Percentiles rank a stretch among this genome's conserved stretches.
Conservation (phyloP, 441 rosid genomes). For the Syzygium syzygioides region DNA sequence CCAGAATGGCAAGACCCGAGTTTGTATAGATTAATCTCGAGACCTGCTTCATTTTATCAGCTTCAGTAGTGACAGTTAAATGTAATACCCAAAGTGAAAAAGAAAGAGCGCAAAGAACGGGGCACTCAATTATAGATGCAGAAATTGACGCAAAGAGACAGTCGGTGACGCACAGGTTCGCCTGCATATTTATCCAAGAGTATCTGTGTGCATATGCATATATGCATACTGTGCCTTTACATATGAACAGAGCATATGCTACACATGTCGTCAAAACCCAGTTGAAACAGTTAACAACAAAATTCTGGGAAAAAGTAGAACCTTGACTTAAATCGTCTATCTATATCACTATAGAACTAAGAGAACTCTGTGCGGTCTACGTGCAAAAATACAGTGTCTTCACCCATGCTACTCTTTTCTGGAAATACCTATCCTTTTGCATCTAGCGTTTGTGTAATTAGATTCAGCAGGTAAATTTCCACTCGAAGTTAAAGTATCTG, state of each 20-base stretch:
- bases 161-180: too few relatives aligned
- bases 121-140: not conserved
- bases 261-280: not conserved
- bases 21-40: conserved; percentile 68
- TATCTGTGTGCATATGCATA: not conserved
- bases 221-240: too few relatives aligned
- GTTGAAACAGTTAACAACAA: not conserved
- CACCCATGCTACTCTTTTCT: not conserved
- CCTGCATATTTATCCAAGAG: not conserved
- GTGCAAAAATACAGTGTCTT: not conserved
- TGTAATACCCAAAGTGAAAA: rapidly evolving
- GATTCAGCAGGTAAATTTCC: not conserved
- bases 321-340: not conserved
- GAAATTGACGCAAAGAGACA: not conserved
- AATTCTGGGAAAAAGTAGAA: not conserved
- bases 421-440: not conserved
- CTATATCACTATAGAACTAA: not conserved
- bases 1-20: conserved; percentile 58
- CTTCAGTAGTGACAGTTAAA: not conserved
- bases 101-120: not conserved
- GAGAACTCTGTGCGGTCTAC: not conserved
- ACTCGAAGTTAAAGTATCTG: not conserved
- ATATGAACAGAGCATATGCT: not conserved
- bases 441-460: not conserved
- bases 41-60: conserved; percentile 31